Conservation (phyloP, 768 basidiomycete genomes). For the Russula sp. region DNA sequence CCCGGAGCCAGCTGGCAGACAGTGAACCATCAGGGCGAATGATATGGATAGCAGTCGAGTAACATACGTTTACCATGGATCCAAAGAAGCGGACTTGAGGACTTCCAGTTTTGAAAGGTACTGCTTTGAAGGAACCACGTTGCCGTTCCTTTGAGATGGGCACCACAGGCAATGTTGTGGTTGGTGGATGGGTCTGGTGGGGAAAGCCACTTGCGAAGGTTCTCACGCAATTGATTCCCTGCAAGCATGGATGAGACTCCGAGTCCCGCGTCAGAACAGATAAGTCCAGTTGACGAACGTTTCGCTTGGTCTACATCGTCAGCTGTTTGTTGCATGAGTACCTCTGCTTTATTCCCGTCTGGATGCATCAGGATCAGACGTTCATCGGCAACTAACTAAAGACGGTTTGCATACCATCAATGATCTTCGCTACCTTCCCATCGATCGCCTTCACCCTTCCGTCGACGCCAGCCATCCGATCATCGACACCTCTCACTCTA, state of each 20-base stretch:
- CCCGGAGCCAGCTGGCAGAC: not conserved
- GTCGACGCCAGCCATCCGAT: too few species aligned
- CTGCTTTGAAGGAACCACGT: not conserved
- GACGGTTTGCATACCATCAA: not conserved
- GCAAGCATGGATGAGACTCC: not conserved
- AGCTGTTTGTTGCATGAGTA: not conserved
- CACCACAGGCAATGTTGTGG: not conserved
- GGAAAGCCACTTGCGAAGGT: not conserved
- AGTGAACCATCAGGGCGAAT: not conserved
- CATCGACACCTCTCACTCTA: too few species aligned
- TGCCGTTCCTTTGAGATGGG: not conserved
- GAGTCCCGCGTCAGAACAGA: not conserved
- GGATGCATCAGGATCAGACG: too few species aligned
- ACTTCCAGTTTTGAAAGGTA: not conserved
- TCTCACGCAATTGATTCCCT: not conserved
- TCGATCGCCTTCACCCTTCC: too few species aligned
- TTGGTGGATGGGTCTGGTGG: not conserved
- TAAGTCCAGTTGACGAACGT: not conserved
- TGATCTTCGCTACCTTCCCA: not conserved
- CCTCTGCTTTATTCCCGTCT: not conserved
- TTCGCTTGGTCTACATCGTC: not conserved
- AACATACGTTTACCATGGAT: not conserved
- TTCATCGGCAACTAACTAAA: not conserved
- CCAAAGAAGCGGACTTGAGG: not conserved
- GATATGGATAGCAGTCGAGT: not conserved